Conservation (phyloP, 345 rosid genomes). For the Bruguiera sexangula region DNA sequence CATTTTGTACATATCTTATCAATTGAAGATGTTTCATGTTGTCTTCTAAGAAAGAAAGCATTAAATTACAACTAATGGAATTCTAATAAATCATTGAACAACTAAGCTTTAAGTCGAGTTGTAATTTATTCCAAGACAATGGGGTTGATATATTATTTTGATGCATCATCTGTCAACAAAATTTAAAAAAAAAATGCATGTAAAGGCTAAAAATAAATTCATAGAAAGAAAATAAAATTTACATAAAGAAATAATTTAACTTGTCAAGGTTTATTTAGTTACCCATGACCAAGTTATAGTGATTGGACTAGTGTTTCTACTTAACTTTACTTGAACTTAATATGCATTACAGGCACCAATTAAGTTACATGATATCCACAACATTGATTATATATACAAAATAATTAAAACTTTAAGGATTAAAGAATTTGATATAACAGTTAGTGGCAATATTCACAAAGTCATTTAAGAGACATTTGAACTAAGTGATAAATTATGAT, state of each 20-base stretch:
- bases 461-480: too few species aligned
- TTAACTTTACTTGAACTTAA: constrained; percentile 38
- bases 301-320: constrained; percentile 59
- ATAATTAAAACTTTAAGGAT: neutral
- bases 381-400: neutral
- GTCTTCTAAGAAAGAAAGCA: neutral
- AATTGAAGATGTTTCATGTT: constrained; percentile 1
- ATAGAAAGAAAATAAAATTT: neutral
- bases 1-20: neutral
- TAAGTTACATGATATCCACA: neutral
- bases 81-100: neutral
- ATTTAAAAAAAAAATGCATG: neutral
- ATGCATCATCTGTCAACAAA: constrained; percentile 1
- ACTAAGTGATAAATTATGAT: too few species aligned
- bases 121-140: neutral
- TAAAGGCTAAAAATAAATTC: neutral
- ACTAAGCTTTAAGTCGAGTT: constrained; percentile 5
- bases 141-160: neutral
- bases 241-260: neutral
- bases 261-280: constrained; percentile 11
- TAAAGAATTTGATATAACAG: neutral
- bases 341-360: constrained; percentile 16
- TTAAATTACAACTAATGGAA: neutral
- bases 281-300: constrained; percentile 56
- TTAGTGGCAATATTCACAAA: neutral